Evolutionary conservation across 2,329 filamentous ascomycete species (phyloP), one percentile per base, ranked within the genome.

Genomic region (Aspergillus latus): DNA sequence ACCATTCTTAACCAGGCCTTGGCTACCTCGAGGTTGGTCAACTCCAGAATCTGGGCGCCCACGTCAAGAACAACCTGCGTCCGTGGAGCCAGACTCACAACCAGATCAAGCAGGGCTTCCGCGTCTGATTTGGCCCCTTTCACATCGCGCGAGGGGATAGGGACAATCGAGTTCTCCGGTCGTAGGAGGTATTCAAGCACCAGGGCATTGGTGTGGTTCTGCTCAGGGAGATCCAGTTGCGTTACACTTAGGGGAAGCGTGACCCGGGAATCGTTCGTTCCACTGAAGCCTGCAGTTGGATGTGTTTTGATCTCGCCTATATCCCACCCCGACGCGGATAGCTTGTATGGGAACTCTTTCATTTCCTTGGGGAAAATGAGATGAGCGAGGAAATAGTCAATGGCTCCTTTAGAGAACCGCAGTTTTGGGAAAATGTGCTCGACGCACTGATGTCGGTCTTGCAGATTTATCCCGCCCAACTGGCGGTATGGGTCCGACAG

Each of bases 291-390:
- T 0, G 83, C 86, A 0, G 80, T 85, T 0, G 79, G 76, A 16
- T 83, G 72, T 0, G n/a, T 5, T 55, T 80, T 85, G 3, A 46
- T 47, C 37, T 73, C 65, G 4, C 57, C 59, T n/a, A 89, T 72
- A 58, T 90, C 86, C 87, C 87, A 90, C 0, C 85, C 86, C 0
- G 86, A 89, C 0, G 84, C 79, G 0, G 83, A 84, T 0, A 90
- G 70, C 58, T 89, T 89, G 5, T 77, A 54, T 0, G 82, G 80
- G 47, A 88, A 90, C 56, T 88, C 82, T 16, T 80, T 84, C 58
- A 83, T 79, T 21, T 86, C 81, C 32, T 78, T 83, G 0, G 85
- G 78, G 59, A 90, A 90, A 0, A 88, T 80, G 0, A 86, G 65
- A 4, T 76, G 67, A 0, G 72, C 68, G 0, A 92, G 68, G 64